These are phyloP conservation scores for Arabidopsis suecica DNA, from an alignment of 345 rosid species.

Conservation along the genomic window DNA sequence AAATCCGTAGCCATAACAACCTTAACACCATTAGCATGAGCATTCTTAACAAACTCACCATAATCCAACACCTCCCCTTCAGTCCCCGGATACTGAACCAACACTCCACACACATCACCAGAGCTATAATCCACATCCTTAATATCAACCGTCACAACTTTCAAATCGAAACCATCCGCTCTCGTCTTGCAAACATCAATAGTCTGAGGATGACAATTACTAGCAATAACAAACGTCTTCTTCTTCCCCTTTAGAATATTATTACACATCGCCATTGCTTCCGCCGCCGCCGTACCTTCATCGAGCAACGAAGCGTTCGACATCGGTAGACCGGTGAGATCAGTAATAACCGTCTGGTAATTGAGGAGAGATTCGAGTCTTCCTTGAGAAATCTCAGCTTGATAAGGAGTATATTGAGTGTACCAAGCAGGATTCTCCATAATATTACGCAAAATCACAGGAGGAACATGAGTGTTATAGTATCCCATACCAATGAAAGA, in stretches of 20 bases:
- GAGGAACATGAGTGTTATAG: conserved; percentile 76
- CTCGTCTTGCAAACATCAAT: conserved; percentile 84
- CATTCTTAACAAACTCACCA: conserved; percentile 73
- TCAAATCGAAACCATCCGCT: conserved; percentile 79
- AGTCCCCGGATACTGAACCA: conserved; percentile 93
- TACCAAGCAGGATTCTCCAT: conserved; percentile 99
- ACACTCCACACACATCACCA: conserved; percentile 86
- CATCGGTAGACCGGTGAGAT: conserved; percentile 89
- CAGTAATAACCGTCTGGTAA: conserved; percentile 82
- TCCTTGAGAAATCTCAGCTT: conserved; percentile 95
- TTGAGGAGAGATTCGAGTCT: conserved; percentile 82
- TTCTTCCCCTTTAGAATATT: conserved; percentile 80
- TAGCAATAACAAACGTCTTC: conserved; percentile 80
- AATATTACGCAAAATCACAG: conserved; percentile 85
- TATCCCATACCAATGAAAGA: conserved; percentile 93
- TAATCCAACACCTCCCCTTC: conserved; percentile 89
- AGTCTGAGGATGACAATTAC: conserved; percentile 85
- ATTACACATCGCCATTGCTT: conserved; percentile 98
- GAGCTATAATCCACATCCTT: conserved; percentile 72
- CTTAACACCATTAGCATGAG: conserved; percentile 86
- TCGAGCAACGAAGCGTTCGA: conserved; percentile 92
- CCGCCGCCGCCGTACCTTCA: conserved; percentile 95
- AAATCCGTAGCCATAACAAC: conserved; percentile 90
- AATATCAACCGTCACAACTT: conserved; percentile 65
- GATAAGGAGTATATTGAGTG: conserved; percentile 92